Conservation (phyloP, 1,284 basidiomycete genomes). For the Ceratobasidium sp. region DNA sequence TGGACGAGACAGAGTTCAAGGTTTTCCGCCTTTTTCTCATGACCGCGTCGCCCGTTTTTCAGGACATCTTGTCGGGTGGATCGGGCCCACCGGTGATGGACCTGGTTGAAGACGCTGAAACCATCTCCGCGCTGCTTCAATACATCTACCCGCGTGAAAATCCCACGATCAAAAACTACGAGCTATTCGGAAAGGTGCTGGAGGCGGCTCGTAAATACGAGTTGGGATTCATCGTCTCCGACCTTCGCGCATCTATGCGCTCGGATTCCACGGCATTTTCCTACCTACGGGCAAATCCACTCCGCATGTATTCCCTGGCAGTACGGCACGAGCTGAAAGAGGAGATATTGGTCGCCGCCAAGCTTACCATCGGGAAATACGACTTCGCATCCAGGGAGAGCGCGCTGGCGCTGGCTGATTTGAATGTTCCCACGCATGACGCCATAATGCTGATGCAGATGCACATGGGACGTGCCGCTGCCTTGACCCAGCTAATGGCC, state of each 20-base stretch:
- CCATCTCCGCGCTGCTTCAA: constrained; percentile 27
- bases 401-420: neutral
- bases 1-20: constrained; percentile 26
- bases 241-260: constrained; percentile 42
- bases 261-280: constrained; percentile 22
- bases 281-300: constrained; percentile 29
- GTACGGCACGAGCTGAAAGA: constrained; percentile 26
- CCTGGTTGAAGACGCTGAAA: constrained; percentile 37
- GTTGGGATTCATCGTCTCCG: constrained; percentile 33
- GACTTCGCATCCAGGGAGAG: constrained; percentile 19
- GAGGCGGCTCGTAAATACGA: constrained; percentile 39
- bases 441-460: constrained; percentile 33
- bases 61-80: constrained; percentile 28
- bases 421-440: constrained; percentile 17
- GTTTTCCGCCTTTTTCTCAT: constrained; percentile 41
- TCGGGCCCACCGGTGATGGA: constrained; percentile 40
- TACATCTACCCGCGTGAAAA: constrained; percentile 40
- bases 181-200: constrained; percentile 29
- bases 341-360: constrained; percentile 20
- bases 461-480: constrained; percentile 37
- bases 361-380: constrained; percentile 40
- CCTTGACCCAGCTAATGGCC: constrained; percentile 8
- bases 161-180: constrained; percentile 18
- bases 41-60: constrained; percentile 41
- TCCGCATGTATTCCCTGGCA: constrained; percentile 33